phyloP scores from a whole-genome alignment of 2,329 filamentous ascomycete species.

The Claviceps africana region DNA sequence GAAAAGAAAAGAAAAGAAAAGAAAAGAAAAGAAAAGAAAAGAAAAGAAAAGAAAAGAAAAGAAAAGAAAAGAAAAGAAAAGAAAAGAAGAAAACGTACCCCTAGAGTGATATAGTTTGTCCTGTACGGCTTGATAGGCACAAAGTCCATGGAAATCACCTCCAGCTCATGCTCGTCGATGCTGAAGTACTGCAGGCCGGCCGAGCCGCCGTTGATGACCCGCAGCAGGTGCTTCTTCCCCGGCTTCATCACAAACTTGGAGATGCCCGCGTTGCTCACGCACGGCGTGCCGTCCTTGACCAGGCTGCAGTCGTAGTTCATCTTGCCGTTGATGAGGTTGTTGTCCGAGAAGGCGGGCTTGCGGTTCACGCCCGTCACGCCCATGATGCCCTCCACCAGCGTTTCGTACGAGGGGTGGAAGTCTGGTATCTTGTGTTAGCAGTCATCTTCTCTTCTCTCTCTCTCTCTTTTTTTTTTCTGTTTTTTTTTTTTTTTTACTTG shows the following conservation, averaged over 20 bases:
- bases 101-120: conserved; percentile 14
- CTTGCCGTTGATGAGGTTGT: conserved; percentile 30
- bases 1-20: no score
- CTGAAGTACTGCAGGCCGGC: neutral
- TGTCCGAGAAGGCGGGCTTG: conserved; percentile 21
- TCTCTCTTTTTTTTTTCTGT: no score
- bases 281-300: neutral
- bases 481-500: neutral
- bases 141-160: conserved; percentile 43
- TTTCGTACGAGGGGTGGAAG: conserved; percentile 26
- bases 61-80: no score
- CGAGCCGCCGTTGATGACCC: neutral
- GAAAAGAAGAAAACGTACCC: no score
- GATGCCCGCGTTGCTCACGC: neutral
- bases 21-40: no score
- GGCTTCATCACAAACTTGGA: conserved; percentile 23
- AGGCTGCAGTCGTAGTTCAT: neutral
- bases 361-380: neutral
- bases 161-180: conserved; percentile 42
- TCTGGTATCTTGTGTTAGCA: neutral
- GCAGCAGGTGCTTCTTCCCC: neutral
- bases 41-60: no score
- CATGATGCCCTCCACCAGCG: conserved; percentile 14
- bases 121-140: conserved; percentile 43
- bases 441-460: no score